Conservation (phyloP, 192 early-diverging fungal species). For the Phycomyces nitens region DNA sequence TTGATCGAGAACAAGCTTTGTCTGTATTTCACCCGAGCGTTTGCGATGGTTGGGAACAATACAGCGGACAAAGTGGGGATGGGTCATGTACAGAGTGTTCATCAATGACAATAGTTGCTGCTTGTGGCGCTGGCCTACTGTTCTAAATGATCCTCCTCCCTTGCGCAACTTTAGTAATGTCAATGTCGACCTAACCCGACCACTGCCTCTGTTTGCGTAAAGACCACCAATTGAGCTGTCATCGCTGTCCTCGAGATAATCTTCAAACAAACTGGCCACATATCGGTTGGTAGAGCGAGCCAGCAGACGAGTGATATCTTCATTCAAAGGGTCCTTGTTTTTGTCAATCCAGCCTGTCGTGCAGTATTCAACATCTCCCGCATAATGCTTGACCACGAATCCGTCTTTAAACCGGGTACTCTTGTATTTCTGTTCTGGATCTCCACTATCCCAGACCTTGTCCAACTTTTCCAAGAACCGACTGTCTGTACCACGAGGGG, state of each 20-base stretch:
- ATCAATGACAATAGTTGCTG: constrained; percentile 87
- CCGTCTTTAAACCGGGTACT: constrained; percentile 81
- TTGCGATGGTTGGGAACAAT: constrained; percentile 95
- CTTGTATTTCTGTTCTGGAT: constrained; percentile 80
- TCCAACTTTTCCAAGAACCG: constrained; percentile 92
- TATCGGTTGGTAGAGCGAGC: constrained; percentile 80
- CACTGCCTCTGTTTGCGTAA: constrained; percentile 1
- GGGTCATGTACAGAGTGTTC: constrained; percentile 85
- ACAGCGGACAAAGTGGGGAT: constrained; percentile 98
- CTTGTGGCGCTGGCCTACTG: constrained; percentile 92
- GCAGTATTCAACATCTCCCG: constrained; percentile 92
- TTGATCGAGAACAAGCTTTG: constrained; percentile 87
- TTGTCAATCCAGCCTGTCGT: constrained; percentile 93
- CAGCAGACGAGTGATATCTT: constrained; percentile 84
- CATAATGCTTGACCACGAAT: constrained; percentile 92
- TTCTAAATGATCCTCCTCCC: constrained; percentile 87
- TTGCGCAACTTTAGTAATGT: constrained; percentile 45
- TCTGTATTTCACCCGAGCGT: constrained; percentile 75
- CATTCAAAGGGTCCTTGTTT: constrained; percentile 97
- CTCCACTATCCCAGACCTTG: constrained; percentile 76
- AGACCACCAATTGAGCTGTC: neutral
- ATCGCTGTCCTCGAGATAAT: constrained; percentile 67
- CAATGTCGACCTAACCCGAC: neutral
- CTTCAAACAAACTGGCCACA: constrained; percentile 77
- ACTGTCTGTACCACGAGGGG: constrained; percentile 92